phyloP scores from a whole-genome alignment of 176 grass and related monocot genomes.

The Oryza meridionalis region DNA sequence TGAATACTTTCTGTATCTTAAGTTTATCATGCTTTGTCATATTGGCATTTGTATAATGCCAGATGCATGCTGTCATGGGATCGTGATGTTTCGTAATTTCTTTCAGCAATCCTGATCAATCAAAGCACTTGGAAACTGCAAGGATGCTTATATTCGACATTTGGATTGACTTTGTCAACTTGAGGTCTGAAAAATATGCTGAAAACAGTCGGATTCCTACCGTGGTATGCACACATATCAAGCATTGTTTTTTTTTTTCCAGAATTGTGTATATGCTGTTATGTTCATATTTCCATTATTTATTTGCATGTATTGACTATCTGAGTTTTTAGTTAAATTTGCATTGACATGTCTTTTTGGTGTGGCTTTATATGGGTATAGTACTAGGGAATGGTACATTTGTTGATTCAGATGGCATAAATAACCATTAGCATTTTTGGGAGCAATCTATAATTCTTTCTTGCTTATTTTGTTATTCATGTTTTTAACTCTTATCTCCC shows the following conservation, averaged over 20 bases:
- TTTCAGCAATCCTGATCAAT: slow-evolving; percentile 97
- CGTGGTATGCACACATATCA: slow-evolving; percentile 61
- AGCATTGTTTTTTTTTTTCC: slow-evolving; percentile 29
- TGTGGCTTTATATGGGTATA: neutral
- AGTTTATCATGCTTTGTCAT: slow-evolving; percentile 12
- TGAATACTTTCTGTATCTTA: neutral
- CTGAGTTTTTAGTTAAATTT: neutral
- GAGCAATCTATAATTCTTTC: slow-evolving; percentile 24
- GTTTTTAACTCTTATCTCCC: neutral
- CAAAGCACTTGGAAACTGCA: slow-evolving; percentile 97
- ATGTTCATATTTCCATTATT: slow-evolving; percentile 20
- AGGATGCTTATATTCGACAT: slow-evolving; percentile 76
- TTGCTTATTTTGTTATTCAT: slow-evolving; percentile 29
- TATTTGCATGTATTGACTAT: slow-evolving; percentile 2
- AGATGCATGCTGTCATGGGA: neutral
- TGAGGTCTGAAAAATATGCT: slow-evolving; percentile 91
- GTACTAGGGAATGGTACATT: neutral
- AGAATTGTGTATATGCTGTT: slow-evolving; percentile 1
- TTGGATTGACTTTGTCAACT: slow-evolving; percentile 99
- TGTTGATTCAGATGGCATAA: neutral
- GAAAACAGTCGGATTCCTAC: slow-evolving; percentile 95
- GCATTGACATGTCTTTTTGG: neutral
- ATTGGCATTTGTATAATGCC: slow-evolving; percentile 1
- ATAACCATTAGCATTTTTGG: slow-evolving; percentile 20
- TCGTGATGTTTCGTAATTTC: slow-evolving; percentile 26